Conservation (phyloP, 2,329 filamentous ascomycete species). For the Thielaviopsis populi region DNA sequence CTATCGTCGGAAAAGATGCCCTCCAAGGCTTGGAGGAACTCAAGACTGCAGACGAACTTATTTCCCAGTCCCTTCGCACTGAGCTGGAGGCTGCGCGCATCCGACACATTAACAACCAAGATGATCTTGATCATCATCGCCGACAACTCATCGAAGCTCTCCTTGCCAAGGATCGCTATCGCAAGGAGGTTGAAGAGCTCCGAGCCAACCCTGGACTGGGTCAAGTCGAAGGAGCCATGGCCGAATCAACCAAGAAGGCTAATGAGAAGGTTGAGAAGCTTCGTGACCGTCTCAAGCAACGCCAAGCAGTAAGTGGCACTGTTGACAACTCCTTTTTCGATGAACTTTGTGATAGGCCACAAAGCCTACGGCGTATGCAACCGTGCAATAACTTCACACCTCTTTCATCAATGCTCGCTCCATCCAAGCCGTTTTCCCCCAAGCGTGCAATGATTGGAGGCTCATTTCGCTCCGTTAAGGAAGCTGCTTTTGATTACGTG, state of each 20-base stretch:
- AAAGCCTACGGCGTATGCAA: constrained; percentile 5
- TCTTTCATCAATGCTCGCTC: background rate
- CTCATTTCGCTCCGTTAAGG: constrained; percentile 13
- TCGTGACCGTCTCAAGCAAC: constrained; percentile 37
- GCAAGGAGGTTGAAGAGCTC: constrained; percentile 36
- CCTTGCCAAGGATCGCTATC: constrained; percentile 44
- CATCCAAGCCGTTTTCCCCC: constrained; percentile 1
- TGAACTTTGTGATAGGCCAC: background rate
- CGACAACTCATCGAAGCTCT: constrained; percentile 45
- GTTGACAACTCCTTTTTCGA: constrained; percentile 7
- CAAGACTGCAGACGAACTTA: constrained; percentile 43
- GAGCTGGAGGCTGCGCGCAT: constrained; percentile 42
- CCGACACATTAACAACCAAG: constrained; percentile 33
- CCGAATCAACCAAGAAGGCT: constrained; percentile 28
- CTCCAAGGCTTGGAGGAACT: constrained; percentile 41
- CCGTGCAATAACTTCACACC: constrained; percentile 10
- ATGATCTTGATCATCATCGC: constrained; percentile 42
- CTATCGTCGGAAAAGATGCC: constrained; percentile 39
- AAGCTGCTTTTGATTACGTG: constrained; percentile 15
- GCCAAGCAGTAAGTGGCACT: constrained; percentile 40
- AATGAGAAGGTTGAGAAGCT: constrained; percentile 44
- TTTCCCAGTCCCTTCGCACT: constrained; percentile 41
- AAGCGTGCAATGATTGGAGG: constrained; percentile 5
- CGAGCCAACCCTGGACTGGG: constrained; percentile 24
- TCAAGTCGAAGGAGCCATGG: constrained; percentile 22